Evolutionary conservation across 2,329 filamentous ascomycete species (phyloP).

Genomic region (Verticillium nubilum): DNA sequence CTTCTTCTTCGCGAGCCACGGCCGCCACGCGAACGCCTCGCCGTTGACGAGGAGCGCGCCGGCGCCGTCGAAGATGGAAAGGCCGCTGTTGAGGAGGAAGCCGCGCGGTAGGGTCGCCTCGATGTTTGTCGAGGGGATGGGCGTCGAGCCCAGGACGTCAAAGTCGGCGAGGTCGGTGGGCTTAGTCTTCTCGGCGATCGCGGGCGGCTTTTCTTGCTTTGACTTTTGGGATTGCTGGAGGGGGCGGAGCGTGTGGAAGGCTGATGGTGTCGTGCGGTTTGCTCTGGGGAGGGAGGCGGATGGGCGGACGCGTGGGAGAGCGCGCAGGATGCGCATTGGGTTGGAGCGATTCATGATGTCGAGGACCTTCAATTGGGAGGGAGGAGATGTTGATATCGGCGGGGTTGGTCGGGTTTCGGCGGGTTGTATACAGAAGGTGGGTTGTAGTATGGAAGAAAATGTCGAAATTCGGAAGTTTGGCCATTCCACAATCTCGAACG

Average conservation of each 20-base stretch:
- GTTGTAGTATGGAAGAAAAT: neutral
- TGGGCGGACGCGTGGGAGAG: neutral
- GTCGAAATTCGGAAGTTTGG: neutral
- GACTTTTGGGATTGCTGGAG: conserved; percentile 8
- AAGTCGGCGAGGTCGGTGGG: conserved; percentile 64
- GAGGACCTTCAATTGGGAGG: neutral
- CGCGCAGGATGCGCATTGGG: conserved; percentile 1
- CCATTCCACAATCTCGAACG: neutral
- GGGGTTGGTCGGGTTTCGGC: neutral
- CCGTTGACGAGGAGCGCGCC: conserved; percentile 78
- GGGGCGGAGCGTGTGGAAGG: conserved; percentile 14
- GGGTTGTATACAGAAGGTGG: neutral
- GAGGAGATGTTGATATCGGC: neutral
- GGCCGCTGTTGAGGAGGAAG: conserved; percentile 80
- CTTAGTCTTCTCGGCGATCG: conserved; percentile 23
- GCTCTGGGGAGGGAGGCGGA: neutral
- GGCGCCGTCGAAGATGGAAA: conserved; percentile 61
- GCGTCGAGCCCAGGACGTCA: conserved; percentile 72
- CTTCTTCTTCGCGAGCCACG: conserved; percentile 56
- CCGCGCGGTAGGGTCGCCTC: conserved; percentile 79
- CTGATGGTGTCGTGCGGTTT: neutral
- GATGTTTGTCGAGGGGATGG: conserved; percentile 74
- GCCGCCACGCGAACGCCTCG: conserved; percentile 84
- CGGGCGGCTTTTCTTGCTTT: conserved; percentile 11
- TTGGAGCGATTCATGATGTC: neutral